Percentiles rank a stretch among this genome's conserved stretches.
Evolutionary conservation across 2,329 filamentous ascomycete species (phyloP).

Genomic region (Monosporascus sp.): DNA sequence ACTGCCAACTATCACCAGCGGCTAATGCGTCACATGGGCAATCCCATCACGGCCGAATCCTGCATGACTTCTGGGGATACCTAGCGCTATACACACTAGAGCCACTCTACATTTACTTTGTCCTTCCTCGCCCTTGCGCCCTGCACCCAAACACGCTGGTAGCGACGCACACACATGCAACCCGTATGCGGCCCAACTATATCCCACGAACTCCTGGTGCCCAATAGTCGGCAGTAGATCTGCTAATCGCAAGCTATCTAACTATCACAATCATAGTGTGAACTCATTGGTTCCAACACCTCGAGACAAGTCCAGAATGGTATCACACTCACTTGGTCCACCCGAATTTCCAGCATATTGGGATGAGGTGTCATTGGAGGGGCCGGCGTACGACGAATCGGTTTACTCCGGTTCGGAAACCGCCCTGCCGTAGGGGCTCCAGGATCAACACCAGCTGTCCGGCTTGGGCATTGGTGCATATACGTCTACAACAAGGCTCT

Average conservation of each 20-base stretch:
- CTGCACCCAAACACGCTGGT: slow-evolving; percentile 9
- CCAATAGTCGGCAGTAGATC: slow-evolving; percentile 18
- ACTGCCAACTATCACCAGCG: slow-evolving; percentile 10
- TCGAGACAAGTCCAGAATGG: neutral
- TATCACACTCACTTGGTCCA: neutral
- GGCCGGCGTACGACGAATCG: neutral
- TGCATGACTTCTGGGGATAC: slow-evolving; percentile 15
- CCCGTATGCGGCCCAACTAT: slow-evolving; percentile 25
- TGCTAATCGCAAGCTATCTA: slow-evolving; percentile 2
- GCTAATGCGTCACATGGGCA: slow-evolving; percentile 16
- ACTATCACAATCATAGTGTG: neutral
- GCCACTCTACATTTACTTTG: neutral
- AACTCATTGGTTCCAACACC: neutral
- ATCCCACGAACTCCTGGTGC: slow-evolving; percentile 23
- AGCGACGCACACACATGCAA: slow-evolving; percentile 19
- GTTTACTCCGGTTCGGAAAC: neutral
- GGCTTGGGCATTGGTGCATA: slow-evolving; percentile 1
- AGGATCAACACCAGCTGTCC: neutral
- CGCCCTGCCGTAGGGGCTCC: neutral
- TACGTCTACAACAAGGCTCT: neutral
- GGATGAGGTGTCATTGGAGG: neutral
- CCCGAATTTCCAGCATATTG: neutral
- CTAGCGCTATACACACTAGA: slow-evolving; percentile 5
- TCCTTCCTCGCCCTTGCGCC: neutral
- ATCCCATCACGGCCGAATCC: slow-evolving; percentile 12